Evolutionary conservation across 208 protist genomes (phyloP).

Genomic region (Leishmania mexicana): DNA sequence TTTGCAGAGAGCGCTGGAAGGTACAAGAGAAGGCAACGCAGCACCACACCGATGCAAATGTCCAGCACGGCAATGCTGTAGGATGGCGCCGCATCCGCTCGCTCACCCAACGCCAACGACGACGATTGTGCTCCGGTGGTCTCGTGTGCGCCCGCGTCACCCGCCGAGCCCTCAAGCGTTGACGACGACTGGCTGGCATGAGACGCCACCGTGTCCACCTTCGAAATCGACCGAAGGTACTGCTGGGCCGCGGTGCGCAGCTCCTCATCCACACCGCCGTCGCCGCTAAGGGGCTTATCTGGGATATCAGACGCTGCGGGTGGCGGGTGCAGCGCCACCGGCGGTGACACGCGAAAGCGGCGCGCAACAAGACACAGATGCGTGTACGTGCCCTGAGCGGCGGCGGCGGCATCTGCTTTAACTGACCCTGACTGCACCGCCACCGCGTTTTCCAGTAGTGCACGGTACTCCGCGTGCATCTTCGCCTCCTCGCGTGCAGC

Average conservation of each 20-base stretch:
- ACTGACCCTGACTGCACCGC: not conserved
- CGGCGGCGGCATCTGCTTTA: not conserved
- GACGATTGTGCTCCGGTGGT: not conserved
- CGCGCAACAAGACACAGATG: constrained; percentile 2
- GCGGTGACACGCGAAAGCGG: not conserved
- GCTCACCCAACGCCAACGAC: not conserved
- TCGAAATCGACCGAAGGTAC: constrained; percentile 7
- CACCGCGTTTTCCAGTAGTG: not conserved
- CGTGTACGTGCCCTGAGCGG: constrained; percentile 1
- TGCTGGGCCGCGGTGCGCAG: not conserved
- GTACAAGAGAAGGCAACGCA: constrained; percentile 30
- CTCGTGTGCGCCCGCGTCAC: not conserved
- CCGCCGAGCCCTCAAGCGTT: not conserved
- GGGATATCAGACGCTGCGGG: not conserved
- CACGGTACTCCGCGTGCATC: constrained; percentile 9
- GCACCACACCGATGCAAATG: constrained; percentile 13
- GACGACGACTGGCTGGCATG: not conserved
- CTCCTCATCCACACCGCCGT: not conserved
- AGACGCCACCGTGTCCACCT: constrained; percentile 3
- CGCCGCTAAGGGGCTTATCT: not conserved
- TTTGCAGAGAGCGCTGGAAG: constrained; percentile 8
- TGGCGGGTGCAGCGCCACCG: not conserved
- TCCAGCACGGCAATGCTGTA: constrained; percentile 20
- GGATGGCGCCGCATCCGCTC: not conserved
- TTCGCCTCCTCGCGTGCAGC: constrained; percentile 5